phyloP scores from a whole-genome alignment of 164 flowering plant genomes.

The Tetrastigma voinierianum region DNA sequence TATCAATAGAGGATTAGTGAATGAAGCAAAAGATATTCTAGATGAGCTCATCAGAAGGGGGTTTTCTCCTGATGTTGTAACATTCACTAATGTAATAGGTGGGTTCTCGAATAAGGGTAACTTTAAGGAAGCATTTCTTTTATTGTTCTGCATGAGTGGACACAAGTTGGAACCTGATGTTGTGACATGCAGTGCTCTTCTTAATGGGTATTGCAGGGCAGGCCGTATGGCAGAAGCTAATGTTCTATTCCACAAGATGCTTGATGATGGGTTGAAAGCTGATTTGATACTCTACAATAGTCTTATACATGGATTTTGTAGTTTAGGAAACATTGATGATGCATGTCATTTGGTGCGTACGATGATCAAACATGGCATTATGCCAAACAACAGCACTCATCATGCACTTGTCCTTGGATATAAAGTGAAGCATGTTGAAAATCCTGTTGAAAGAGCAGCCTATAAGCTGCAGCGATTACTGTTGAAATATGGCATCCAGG shows the following conservation, averaged over 20 bases:
- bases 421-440: conserved; percentile 25
- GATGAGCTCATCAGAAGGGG: conserved; percentile 47
- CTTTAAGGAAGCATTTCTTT: conserved; percentile 43
- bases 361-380: conserved; percentile 37
- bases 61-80: conserved; percentile 31
- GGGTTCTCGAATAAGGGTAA: conserved; percentile 32
- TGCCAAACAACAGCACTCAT: conserved; percentile 43
- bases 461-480: conserved; percentile 32
- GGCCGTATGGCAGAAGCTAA: conserved; percentile 43
- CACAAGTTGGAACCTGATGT: conserved; percentile 43
- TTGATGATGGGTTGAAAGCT: conserved; percentile 40
- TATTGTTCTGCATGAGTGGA: conserved; percentile 48
- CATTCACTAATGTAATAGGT: conserved; percentile 38
- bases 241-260: conserved; percentile 35
- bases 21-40: conserved; percentile 32
- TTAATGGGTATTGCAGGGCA: conserved; percentile 45
- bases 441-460: conserved; percentile 33
- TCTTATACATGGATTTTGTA: conserved; percentile 50
- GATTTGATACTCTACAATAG: conserved; percentile 49
- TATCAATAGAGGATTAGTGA: conserved; percentile 32
- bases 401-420: conserved; percentile 38
- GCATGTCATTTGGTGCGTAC: conserved; percentile 35
- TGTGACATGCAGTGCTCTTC: conserved; percentile 51
- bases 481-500: conserved; percentile 17
- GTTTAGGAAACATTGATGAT: conserved; percentile 29